Conservation (phyloP, 345 rosid genomes). For the Eutrema japonicum region DNA sequence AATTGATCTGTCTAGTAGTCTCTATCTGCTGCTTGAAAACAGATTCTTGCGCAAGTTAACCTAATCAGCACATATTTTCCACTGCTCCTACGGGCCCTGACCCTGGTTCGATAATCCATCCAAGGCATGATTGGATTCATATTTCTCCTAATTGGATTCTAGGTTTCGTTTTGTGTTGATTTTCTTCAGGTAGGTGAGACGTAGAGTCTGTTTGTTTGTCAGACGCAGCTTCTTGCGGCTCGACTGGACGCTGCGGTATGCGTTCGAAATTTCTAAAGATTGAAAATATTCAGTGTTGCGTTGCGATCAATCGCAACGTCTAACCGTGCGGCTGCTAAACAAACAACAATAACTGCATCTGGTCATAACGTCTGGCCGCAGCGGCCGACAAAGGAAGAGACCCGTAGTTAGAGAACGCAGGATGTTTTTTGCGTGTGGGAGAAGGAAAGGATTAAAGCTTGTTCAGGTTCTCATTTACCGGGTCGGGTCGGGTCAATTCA, state of each 20-base stretch:
- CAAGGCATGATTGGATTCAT: slow-evolving; percentile 65
- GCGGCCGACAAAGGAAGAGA: too few relatives aligned
- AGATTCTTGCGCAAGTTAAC: too few relatives aligned
- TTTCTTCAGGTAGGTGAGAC: not conserved
- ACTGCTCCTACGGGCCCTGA: not conserved
- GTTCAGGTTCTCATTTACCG: slow-evolving; percentile 5
- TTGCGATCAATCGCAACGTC: too few relatives aligned
- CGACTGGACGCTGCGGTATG: too few relatives aligned
- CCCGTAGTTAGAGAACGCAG: not conserved
- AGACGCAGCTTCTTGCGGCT: too few relatives aligned
- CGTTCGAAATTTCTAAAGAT: too few relatives aligned
- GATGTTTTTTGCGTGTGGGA: not conserved
- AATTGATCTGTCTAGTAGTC: not conserved
- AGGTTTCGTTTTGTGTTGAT: not conserved
- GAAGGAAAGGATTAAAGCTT: slow-evolving; percentile 20
- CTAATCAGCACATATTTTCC: too few relatives aligned
- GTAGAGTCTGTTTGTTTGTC: not conserved
- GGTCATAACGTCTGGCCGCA: too few relatives aligned
- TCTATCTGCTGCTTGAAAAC: too few relatives aligned
- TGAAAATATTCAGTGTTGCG: too few relatives aligned
- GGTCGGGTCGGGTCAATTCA: not conserved
- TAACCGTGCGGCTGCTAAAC: too few relatives aligned
- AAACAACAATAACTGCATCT: too few relatives aligned
- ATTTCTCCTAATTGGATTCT: slow-evolving; percentile 12
- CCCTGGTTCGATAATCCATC: slow-evolving; percentile 40